Conservation (phyloP, 345 rosid genomes). For the Hevea brasiliensis region DNA sequence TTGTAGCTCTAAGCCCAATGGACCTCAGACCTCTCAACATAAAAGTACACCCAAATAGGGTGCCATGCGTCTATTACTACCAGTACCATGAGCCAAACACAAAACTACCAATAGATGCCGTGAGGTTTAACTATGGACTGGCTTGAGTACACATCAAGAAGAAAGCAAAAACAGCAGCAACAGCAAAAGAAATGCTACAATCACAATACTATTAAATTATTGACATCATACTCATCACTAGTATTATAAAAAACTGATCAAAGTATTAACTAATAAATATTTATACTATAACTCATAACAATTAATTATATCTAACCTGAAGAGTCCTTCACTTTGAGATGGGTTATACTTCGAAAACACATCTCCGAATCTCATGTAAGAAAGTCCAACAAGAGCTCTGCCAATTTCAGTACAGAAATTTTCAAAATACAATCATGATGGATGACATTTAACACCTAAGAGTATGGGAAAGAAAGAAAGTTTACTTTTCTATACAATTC, state of each 20-base stretch:
- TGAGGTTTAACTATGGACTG: not conserved
- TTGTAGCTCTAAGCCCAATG: not conserved
- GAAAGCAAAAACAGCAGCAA: not conserved
- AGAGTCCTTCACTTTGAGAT: slow-evolving; percentile 66
- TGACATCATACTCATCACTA: not conserved
- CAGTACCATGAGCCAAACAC: not conserved
- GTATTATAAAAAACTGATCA: not conserved
- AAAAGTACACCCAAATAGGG: not conserved
- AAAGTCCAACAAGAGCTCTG: slow-evolving; percentile 71
- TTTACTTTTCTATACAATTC: slow-evolving; percentile 86
- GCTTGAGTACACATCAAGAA: not conserved
- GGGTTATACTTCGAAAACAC: slow-evolving; percentile 82
- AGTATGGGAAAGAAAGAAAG: slow-evolving; percentile 19
- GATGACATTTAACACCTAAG: slow-evolving; percentile 17
- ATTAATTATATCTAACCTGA: slow-evolving; percentile 50
- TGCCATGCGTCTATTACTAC: not conserved
- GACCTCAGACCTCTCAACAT: not conserved
- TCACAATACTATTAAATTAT: not conserved
- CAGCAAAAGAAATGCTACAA: not conserved
- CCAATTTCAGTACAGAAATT: slow-evolving; percentile 27
- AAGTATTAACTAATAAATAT: not conserved
- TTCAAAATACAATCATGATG: slow-evolving; percentile 4
- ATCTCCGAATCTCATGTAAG: slow-evolving; percentile 94
- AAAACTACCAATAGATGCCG: not conserved
- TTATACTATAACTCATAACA: not conserved